Percentiles rank a stretch among this genome's conserved stretches.
Evolutionary conservation across 805 yeast species (phyloP).

Genomic region (Starmera pachycereana): DNA sequence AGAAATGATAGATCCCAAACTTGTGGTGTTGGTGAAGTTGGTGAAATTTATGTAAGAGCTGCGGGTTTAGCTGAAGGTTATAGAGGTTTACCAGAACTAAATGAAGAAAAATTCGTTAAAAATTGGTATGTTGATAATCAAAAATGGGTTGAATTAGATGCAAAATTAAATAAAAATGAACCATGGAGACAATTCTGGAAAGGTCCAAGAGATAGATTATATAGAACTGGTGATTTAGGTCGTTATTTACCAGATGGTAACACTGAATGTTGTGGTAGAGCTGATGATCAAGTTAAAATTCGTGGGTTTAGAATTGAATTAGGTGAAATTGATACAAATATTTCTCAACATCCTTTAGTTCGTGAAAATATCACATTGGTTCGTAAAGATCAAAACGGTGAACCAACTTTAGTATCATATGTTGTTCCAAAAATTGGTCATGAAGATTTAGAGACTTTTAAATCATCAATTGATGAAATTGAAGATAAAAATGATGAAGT

Average conservation of each 20-base stretch:
- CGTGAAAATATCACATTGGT: conserved; percentile 92
- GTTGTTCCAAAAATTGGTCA: conserved; percentile 71
- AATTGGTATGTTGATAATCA: conserved; percentile 80
- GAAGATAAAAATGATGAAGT: conserved; percentile 46
- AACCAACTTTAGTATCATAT: conserved; percentile 83
- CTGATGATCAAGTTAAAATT: conserved; percentile 97
- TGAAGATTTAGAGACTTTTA: conserved; percentile 32
- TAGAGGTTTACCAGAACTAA: conserved; percentile 82
- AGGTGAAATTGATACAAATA: conserved; percentile 96
- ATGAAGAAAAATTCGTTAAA: conserved; percentile 75
- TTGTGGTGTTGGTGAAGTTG: conserved; percentile 98
- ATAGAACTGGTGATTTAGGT: conserved; percentile 96
- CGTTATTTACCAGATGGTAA: conserved; percentile 95
- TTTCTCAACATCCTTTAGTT: conserved; percentile 86
- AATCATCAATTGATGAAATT: conserved; percentile 32
- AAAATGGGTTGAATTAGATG: conserved; percentile 52
- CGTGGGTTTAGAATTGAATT: conserved; percentile 97
- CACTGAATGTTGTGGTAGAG: conserved; percentile 97
- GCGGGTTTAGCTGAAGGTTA: conserved; percentile 97
- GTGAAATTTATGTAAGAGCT: conserved; percentile 97
- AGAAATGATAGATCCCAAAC: conserved; percentile 79
- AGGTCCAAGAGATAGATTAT: conserved; percentile 93
- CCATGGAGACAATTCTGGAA: conserved; percentile 75
- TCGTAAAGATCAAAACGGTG: conserved; percentile 84
- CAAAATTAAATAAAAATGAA: conserved; percentile 29